Percentiles rank a stretch among this genome's conserved stretches.
phyloP scores from a whole-genome alignment of 768 basidiomycete genomes.

The Tricholoma bakamatsutake region DNA sequence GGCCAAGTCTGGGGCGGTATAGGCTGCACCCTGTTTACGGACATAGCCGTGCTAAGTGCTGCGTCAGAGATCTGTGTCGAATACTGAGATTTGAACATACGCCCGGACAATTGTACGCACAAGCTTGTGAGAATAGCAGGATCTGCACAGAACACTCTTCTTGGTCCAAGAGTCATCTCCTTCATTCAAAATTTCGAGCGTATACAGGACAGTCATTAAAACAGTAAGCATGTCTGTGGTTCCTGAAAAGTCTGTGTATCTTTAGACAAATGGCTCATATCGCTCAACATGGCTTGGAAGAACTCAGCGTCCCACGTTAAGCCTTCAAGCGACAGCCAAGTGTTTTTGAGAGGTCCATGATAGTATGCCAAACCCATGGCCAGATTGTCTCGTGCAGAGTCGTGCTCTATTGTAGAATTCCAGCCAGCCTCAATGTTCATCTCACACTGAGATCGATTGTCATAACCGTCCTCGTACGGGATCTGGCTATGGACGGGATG shows the following conservation, averaged over 20 bases:
- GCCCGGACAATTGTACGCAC: background rate
- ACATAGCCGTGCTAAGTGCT: slow-evolving; percentile 25
- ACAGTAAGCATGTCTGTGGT: slow-evolving; percentile 24
- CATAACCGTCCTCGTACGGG: slow-evolving; percentile 17
- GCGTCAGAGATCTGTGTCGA: background rate
- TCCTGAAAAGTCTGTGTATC: slow-evolving; percentile 11
- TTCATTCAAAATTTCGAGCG: slow-evolving; percentile 22
- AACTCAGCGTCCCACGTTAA: slow-evolving; percentile 23
- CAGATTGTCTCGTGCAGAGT: no score
- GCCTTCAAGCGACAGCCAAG: slow-evolving; percentile 21
- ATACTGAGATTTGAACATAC: no score
- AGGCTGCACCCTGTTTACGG: slow-evolving; percentile 5
- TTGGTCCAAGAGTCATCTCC: slow-evolving; percentile 23
- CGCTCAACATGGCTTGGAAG: slow-evolving; percentile 1
- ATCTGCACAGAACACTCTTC: slow-evolving; percentile 25
- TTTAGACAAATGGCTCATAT: no score
- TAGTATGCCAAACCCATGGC: background rate
- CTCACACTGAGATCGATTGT: slow-evolving; percentile 19
- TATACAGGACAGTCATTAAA: slow-evolving; percentile 28
- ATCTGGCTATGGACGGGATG: slow-evolving; percentile 10
- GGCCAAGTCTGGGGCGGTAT: slow-evolving; percentile 23
- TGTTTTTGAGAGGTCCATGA: slow-evolving; percentile 21
- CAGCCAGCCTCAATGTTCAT: slow-evolving; percentile 17
- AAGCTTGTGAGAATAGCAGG: background rate
- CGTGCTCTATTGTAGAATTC: slow-evolving; percentile 6